These are phyloP conservation scores for Ogataea kodamae DNA, from an alignment of 805 yeast genomes.

Conservation along the genomic window DNA sequence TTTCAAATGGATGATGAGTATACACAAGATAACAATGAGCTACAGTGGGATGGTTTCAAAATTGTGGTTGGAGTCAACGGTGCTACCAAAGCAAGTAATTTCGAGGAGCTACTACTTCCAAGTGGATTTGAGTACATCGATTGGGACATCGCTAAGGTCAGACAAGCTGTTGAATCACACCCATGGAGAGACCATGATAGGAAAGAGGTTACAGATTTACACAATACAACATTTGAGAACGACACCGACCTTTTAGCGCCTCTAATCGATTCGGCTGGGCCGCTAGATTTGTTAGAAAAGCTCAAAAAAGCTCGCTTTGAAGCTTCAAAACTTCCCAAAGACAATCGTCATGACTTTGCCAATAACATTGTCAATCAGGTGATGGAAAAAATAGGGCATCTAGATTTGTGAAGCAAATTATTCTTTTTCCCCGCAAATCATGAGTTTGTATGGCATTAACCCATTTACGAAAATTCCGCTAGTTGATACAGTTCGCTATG, in stretches of 20 bases:
- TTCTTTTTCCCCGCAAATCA: constrained; percentile 6
- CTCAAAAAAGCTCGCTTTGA: constrained; percentile 4
- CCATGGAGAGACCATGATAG: constrained; percentile 38
- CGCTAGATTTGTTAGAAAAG: constrained; percentile 2
- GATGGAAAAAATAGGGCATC: background rate
- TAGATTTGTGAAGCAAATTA: background rate
- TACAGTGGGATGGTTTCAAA: constrained; percentile 36
- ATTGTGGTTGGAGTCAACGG: constrained; percentile 34
- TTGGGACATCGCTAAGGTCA: constrained; percentile 32
- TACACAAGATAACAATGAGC: constrained; percentile 18
- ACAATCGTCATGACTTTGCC: constrained; percentile 1
- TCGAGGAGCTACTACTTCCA: constrained; percentile 5
- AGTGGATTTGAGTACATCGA: constrained; percentile 44
- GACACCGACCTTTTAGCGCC: constrained; percentile 1
- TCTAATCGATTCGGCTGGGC: constrained; percentile 1
- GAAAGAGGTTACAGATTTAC: background rate
- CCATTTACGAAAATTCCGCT: constrained; percentile 19
- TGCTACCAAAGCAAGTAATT: background rate
- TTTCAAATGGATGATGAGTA: constrained; percentile 23
- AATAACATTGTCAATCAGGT: constrained; percentile 1
- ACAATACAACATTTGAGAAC: background rate
- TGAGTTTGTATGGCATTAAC: constrained; percentile 4
- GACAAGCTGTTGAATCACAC: constrained; percentile 40
- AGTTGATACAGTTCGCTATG: constrained; percentile 22
- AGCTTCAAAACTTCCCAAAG: constrained; percentile 1